A percentile compares a stretch with the other conserved stretches of the same genome.
Conservation (phyloP, 2,329 filamentous ascomycete genomes). For the Thielaviopsis populi region DNA sequence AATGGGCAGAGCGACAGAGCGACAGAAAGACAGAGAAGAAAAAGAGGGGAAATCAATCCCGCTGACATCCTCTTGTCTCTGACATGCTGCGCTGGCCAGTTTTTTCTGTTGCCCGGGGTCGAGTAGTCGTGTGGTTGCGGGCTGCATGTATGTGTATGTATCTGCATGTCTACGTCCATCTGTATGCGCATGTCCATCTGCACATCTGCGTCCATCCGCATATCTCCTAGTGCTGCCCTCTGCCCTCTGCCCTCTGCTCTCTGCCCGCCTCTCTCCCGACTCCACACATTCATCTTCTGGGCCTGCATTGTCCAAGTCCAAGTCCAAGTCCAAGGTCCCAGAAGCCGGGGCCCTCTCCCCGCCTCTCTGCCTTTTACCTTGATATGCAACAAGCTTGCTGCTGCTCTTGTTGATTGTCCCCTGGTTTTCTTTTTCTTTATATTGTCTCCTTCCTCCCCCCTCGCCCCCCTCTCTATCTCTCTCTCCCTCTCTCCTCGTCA, state of each 20-base stretch:
- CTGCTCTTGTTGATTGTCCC: background rate
- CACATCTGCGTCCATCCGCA: background rate
- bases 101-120: too few species aligned
- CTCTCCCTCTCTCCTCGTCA: background rate
- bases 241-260: background rate
- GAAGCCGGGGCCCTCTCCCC: background rate
- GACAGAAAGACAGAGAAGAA: background rate
- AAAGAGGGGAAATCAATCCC: background rate
- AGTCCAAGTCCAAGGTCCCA: background rate
- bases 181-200: background rate
- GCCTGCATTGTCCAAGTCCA: background rate
- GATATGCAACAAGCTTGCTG: background rate
- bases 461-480: background rate
- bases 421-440: background rate
- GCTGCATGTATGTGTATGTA: background rate
- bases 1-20: too few species aligned
- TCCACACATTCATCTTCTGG: conserved; percentile 1
- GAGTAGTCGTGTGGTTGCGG: too few species aligned
- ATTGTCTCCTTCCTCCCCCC: background rate
- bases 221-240: background rate
- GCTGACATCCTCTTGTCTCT: background rate
- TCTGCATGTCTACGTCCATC: background rate
- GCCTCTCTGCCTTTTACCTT: too few species aligned
- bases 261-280: background rate
- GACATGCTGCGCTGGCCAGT: background rate